Conservation (phyloP, 192 early-diverging fungal species). For the Haplosporangium gracile region DNA sequence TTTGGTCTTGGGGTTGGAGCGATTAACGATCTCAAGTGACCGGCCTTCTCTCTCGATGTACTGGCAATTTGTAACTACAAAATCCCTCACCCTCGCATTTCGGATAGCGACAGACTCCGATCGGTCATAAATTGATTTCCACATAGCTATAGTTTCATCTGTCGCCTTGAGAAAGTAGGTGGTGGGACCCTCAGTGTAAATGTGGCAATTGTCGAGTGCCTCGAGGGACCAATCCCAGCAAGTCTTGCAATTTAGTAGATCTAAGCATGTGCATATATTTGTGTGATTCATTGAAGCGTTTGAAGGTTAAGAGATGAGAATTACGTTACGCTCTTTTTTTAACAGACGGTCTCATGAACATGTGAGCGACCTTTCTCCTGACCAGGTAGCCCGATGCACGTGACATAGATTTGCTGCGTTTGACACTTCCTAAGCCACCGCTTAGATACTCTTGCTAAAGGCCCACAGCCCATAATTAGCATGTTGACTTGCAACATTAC, state of each 20-base stretch:
- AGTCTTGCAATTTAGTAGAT: constrained; percentile 9
- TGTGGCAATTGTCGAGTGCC: constrained; percentile 16
- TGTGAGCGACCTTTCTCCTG: no score
- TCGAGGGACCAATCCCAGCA: constrained; percentile 4
- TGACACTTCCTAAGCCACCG: no score
- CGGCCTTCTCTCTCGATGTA: constrained; percentile 23
- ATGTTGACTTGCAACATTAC: no score
- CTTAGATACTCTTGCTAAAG: no score
- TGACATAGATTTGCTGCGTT: no score
- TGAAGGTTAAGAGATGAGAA: not conserved
- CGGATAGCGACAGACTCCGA: constrained; percentile 9
- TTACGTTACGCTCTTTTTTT: not conserved
- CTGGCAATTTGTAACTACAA: constrained; percentile 19
- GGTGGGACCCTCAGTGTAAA: constrained; percentile 1
- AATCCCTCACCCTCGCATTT: constrained; percentile 7
- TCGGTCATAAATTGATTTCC: constrained; percentile 15
- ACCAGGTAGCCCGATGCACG: no score
- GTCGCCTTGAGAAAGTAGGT: constrained; percentile 7
- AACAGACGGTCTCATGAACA: no score
- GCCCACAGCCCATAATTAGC: no score
- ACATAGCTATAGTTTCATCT: not conserved
- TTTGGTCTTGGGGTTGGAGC: constrained; percentile 19
- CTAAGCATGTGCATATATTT: constrained; percentile 11
- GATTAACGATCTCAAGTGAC: constrained; percentile 21
- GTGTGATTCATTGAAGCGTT: not conserved